Evolutionary conservation across 495 filamentous ascomycete genomes (phyloP), one percentile per base, ranked within the genome.

Genomic region (Talaromyces trachyspermus): DNA sequence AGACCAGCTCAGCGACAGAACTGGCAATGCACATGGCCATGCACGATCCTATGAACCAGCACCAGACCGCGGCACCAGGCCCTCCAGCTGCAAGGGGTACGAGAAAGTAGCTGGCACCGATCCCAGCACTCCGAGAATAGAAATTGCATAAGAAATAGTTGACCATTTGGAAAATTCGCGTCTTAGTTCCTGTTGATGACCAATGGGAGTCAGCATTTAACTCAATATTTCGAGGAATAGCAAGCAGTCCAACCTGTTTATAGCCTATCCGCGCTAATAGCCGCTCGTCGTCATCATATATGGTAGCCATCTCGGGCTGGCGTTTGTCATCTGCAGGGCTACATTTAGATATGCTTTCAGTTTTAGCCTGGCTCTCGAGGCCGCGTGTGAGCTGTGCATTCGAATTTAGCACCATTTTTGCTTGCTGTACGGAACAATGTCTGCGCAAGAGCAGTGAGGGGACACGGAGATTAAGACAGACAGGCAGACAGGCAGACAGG

Each of bases 111-210:
- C 83, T 9, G 83, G 83, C 2, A 85, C 80, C 0, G 81, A 85
- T 12, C 83, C 83, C 0, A 86, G 62, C 1, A 86, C 81, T 7
- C 83, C 83, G 1, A 86, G 60, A 48, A 86, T 83, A 20, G 81
- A 85, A 59, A 86, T 83, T 33, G 83, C 83, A 64, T 86, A 86
- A 7, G 83, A 86, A 6, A 85, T 68, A 1, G 82, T 86, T 4
- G 83, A 86, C 80, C 79, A 86, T 72, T 79, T 83, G 4, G 76
- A 84, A 55, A 86, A 86, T 43, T 86, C 79, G 32, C 83, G 72
- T 46, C 67, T 65, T 5, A 86, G 50, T 59, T 84, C 82, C 83
- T 74, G 48, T n/a, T n/a, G n/a, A n/a, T n/a, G n/a, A n/a, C n/a
- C n/a, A n/a, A n/a, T n/a, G n/a, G n/a, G n/a, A 22, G 6, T 42